phyloP scores from a whole-genome alignment of 1,284 basidiomycete species.

The Puccinia coronata region DNA sequence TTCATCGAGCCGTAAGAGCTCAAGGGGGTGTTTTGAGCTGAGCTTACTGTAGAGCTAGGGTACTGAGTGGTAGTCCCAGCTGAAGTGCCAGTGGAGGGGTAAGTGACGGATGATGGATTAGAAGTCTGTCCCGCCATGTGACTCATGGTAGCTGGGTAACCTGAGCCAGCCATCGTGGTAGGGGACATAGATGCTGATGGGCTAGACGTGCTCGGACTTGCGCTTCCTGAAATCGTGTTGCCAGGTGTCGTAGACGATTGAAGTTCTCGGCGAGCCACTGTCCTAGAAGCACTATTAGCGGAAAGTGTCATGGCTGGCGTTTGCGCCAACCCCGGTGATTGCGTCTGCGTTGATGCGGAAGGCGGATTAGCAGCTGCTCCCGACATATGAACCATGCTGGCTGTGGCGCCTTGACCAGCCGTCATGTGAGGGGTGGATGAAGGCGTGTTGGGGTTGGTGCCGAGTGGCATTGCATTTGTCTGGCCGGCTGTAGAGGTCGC shows the following conservation, averaged over 20 bases:
- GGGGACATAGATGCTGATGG: background rate
- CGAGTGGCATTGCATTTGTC: background rate
- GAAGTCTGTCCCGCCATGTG: background rate
- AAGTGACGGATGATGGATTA: background rate
- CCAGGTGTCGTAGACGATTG: background rate
- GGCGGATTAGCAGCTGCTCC: background rate
- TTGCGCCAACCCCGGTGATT: background rate
- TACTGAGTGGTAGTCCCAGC: background rate
- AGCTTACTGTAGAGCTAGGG: no score
- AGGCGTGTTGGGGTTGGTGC: no score
- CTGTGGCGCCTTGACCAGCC: background rate
- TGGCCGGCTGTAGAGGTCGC: background rate
- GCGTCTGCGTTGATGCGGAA: background rate
- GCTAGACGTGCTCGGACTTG: background rate
- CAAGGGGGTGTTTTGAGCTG: no score
- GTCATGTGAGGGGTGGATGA: background rate
- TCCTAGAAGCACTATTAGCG: background rate
- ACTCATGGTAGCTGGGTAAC: background rate
- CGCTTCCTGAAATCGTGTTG: background rate
- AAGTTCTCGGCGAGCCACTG: background rate
- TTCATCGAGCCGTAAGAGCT: no score
- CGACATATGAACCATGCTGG: no score
- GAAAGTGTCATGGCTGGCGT: background rate
- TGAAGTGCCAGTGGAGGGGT: background rate
- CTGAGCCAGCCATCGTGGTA: background rate